Evolutionary conservation across 768 basidiomycete species (phyloP), one percentile per base, ranked within the genome.

Genomic region (Sutorius australiensis): DNA sequence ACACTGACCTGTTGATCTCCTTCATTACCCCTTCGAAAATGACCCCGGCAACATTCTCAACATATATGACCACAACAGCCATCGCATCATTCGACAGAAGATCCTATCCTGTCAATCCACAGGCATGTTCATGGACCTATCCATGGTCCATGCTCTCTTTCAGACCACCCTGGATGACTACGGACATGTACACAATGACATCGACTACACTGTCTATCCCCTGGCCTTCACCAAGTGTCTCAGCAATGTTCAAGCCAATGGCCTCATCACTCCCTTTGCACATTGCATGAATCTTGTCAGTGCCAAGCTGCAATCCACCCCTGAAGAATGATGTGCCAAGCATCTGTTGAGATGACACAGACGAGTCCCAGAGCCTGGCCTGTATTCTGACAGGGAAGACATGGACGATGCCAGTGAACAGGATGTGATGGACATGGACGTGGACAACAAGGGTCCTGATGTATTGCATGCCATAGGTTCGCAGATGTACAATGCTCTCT

Each of bases 401-500:
- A n/a, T 31, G 10, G 31, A 31, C 10, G 31, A 31, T 5, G 31
- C 5, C 31, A 31, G 31, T 5, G 31, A 31, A 10, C 6, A 31
- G 31, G 6, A 31, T 5, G 31, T 10, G 6, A 10, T 31, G 31
- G 31, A 31, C 10, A 10, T 31, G 31, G 31, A 33, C 32, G 13
- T 10, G 32, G 32, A n/a, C n/a, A n/a, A n/a, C n/a, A n/a, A n/a
- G n/a, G n/a, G n/a, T n/a, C n/a, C n/a, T n/a, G n/a, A n/a, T n/a
- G n/a, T n/a, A n/a, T n/a, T 43, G 3, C 50, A 39, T 46, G 43
- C 11, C 0, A 36, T 51, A 0, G 16, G 17, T 5, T 51, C 43
- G 0, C 50, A 51, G n/a, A 51, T 51, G 3, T 46, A 51, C 12
- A 51, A 51, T 12, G 28, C 36, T 0, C 7, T 32, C 28, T 38